Percentiles rank a stretch among this genome's conserved stretches.
These are phyloP conservation scores for Monoraphidium neglectum DNA, from an alignment of 139 green algal species.

Conservation along the genomic window DNA sequence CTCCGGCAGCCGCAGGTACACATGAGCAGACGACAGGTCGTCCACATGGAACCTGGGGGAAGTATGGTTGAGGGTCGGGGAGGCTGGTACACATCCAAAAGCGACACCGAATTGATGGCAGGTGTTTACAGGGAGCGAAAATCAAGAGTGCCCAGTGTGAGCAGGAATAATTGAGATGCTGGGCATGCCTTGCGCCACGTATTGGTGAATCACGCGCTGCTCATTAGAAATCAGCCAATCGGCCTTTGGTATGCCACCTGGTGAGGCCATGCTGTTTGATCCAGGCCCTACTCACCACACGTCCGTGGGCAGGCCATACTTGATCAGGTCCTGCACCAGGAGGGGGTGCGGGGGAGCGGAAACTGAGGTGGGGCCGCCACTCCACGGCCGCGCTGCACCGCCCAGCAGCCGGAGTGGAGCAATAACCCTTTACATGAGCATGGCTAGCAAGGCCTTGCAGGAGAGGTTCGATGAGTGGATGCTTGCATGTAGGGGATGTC, in stretches of 20 bases:
- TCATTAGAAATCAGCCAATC: no score
- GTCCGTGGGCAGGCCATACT: conserved; percentile 72
- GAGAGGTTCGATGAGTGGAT: no score
- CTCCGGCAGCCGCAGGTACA: conserved; percentile 90
- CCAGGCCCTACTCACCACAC: conserved; percentile 48
- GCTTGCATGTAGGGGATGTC: no score
- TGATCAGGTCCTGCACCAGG: conserved; percentile 83
- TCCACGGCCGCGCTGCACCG: no score
- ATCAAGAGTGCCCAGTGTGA: neutral
- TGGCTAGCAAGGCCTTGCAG: no score
- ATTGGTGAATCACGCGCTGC: no score
- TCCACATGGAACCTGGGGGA: conserved; percentile 92
- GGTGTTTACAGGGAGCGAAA: neutral
- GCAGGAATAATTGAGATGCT: neutral
- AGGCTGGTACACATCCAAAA: neutral
- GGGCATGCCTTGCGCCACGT: neutral
- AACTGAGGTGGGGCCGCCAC: no score
- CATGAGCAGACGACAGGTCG: conserved; percentile 92
- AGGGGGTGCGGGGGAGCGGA: no score
- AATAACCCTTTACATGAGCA: no score
- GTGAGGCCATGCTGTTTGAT: neutral
- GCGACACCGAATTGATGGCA: neutral
- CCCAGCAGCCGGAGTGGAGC: no score
- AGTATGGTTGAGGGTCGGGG: neutral
- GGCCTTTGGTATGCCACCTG: no score